Base-by-base conservation (phyloP, 805 yeast genomes). In the Schizosaccharomyces japonicus region DNA sequence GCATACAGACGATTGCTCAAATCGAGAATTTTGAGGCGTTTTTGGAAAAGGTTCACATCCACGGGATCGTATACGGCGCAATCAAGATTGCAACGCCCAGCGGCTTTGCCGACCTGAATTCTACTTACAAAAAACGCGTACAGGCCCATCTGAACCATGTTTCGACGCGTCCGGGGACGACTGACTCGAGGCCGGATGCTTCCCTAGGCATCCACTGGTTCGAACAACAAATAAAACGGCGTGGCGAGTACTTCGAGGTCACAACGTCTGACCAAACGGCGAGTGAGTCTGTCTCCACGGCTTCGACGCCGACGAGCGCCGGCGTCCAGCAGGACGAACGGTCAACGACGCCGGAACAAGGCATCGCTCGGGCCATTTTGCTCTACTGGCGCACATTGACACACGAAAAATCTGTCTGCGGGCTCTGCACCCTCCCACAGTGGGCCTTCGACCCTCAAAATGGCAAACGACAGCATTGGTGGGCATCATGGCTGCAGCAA, bases 181-280 rank as follows among this genome's bases (percentile, higher is more conserved):
- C 42, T 6, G 27, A 32, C 19, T 17, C 6, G 19, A 36, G 3
- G 13, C 13, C 42, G 17, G 6, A 7, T 7, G 42, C 17, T 36
- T 13, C 13, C 1, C 17, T 19, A 21, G 23, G 17, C 13, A 27
- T 19, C n/a, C 15, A 19, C 13, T 36, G 42, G 42, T 17, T 36
- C 2, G 42, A 36, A 23, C 17, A 13, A 36, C 17, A 5, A 5
- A 27, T 36, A 5, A 17, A 27, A 6, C 42, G 42, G 23, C 17
- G n/a, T 19, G 42, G 42, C 7, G 42, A 36, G 42, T 36, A 36
- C 28, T 36, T 36, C 23, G 42, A 36, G 23, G n/a, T n/a, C n/a
- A n/a, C n/a, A n/a, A n/a, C n/a, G n/a, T n/a, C n/a, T n/a, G n/a
- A n/a, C n/a, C n/a, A n/a, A n/a, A n/a, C n/a, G n/a, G n/a, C n/a